Percentiles rank a stretch among this genome's conserved stretches.
Conservation (phyloP, 2,329 filamentous ascomycete species). For the Juglanconis sp. region DNA sequence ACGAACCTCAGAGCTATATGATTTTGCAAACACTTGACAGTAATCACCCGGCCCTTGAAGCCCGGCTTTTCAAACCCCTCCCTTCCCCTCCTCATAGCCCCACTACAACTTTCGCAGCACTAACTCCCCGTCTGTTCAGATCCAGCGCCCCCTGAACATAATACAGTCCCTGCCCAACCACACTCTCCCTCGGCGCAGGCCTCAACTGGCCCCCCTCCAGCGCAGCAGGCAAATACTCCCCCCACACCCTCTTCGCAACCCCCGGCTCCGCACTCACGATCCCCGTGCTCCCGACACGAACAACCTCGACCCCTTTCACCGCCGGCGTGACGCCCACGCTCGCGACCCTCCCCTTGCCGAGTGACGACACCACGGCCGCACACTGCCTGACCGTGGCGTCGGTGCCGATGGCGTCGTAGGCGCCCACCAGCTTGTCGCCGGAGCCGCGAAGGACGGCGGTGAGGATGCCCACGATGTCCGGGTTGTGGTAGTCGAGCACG, state of each 20-base stretch:
- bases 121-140: slow-evolving; percentile 29
- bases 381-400: slow-evolving; percentile 5
- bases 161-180: slow-evolving; percentile 28
- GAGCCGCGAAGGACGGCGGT: background rate
- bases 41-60: no score
- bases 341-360: slow-evolving; percentile 1
- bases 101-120: slow-evolving; percentile 37
- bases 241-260: slow-evolving; percentile 7
- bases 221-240: slow-evolving; percentile 26
- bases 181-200: slow-evolving; percentile 23
- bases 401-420: slow-evolving; percentile 14
- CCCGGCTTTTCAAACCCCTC: background rate
- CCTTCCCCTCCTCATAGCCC: background rate
- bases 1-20: no score
- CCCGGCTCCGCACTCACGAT: slow-evolving; percentile 6
- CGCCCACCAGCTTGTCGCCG: slow-evolving; percentile 3
- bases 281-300: background rate
- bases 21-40: no score
- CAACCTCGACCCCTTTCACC: slow-evolving; percentile 2
- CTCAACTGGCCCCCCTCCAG: slow-evolving; percentile 24
- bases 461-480: slow-evolving; percentile 20
- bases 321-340: slow-evolving; percentile 3
- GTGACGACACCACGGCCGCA: slow-evolving; percentile 1
- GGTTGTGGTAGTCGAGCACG: slow-evolving; percentile 20
- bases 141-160: slow-evolving; percentile 29